Percentiles rank a stretch among this genome's conserved stretches.
These are phyloP conservation scores for Eucalyptus guilfoylei DNA, from an alignment of 345 rosid genomes.

Conservation along the genomic window DNA sequence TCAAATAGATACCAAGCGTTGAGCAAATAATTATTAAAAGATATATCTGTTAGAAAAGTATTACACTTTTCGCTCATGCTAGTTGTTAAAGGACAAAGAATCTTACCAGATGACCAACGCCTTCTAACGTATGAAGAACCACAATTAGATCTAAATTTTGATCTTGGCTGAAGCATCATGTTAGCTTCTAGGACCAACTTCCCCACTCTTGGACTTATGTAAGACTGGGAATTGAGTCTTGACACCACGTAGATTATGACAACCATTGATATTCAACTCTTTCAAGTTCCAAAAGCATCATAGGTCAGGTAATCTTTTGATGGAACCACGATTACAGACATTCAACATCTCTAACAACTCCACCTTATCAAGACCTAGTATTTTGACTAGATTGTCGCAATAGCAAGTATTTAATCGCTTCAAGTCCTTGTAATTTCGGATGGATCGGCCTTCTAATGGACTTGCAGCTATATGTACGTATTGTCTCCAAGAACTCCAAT, in stretches of 20 bases:
- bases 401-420: background rate
- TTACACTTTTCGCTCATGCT: background rate
- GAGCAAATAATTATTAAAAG: background rate
- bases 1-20: background rate
- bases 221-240: background rate
- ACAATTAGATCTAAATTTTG: background rate
- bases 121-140: background rate
- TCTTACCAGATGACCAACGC: background rate
- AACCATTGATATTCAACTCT: background rate
- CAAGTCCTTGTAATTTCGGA: rapidly evolving
- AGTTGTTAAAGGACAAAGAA: background rate
- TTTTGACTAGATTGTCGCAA: background rate
- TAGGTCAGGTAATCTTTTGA: background rate
- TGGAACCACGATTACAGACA: background rate
- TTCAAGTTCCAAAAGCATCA: background rate
- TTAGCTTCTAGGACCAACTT: background rate
- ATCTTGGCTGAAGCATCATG: background rate
- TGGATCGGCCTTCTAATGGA: background rate
- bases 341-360: background rate
- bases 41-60: background rate
- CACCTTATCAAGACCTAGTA: background rate
- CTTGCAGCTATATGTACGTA: rapidly evolving
- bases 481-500: background rate
- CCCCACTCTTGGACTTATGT: background rate
- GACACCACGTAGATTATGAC: rapidly evolving